A percentile compares a stretch with the other conserved stretches of the same genome.
phyloP scores from a whole-genome alignment of 768 basidiomycete genomes.

The Xerocomellus dryophilus region DNA sequence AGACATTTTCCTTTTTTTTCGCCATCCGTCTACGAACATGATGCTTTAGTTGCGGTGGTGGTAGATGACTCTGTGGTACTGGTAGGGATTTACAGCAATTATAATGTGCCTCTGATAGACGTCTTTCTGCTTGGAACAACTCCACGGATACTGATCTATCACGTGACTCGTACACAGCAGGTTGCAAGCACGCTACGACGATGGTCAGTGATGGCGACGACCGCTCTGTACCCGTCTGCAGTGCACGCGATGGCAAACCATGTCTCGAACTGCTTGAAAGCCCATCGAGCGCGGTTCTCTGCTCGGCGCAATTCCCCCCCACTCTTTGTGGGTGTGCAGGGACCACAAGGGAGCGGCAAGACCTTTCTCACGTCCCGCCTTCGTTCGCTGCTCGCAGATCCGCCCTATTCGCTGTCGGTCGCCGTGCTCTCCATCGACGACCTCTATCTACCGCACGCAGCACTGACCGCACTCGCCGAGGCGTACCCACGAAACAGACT shows the following conservation, averaged over 20 bases:
- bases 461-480: slow-evolving; percentile 52
- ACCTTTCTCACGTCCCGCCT: slow-evolving; percentile 70
- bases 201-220: slow-evolving; percentile 15
- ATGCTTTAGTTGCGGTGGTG: slow-evolving; percentile 13
- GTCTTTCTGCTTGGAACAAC: neutral
- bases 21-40: slow-evolving; percentile 8
- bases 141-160: slow-evolving; percentile 1
- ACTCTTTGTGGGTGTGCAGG: slow-evolving; percentile 84
- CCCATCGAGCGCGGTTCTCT: slow-evolving; percentile 26
- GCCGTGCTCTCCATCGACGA: slow-evolving; percentile 78
- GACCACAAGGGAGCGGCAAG: slow-evolving; percentile 94
- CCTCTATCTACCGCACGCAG: slow-evolving; percentile 75
- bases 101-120: slow-evolving; percentile 21
- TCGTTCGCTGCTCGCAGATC: slow-evolving; percentile 37
- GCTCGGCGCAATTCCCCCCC: slow-evolving; percentile 39
- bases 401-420: slow-evolving; percentile 52
- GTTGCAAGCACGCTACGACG: neutral
- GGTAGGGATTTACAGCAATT: slow-evolving; percentile 30
- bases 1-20: slow-evolving; percentile 4
- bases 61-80: slow-evolving; percentile 22
- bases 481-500: slow-evolving; percentile 55
- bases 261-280: slow-evolving; percentile 35
- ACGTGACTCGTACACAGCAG: slow-evolving; percentile 11
- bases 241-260: slow-evolving; percentile 40
- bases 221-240: slow-evolving; percentile 27